Percentiles rank a stretch among this genome's conserved stretches.
These are phyloP conservation scores for Dunaliella sp. DNA, from an alignment of 139 green algal genomes.

Conservation along the genomic window DNA sequence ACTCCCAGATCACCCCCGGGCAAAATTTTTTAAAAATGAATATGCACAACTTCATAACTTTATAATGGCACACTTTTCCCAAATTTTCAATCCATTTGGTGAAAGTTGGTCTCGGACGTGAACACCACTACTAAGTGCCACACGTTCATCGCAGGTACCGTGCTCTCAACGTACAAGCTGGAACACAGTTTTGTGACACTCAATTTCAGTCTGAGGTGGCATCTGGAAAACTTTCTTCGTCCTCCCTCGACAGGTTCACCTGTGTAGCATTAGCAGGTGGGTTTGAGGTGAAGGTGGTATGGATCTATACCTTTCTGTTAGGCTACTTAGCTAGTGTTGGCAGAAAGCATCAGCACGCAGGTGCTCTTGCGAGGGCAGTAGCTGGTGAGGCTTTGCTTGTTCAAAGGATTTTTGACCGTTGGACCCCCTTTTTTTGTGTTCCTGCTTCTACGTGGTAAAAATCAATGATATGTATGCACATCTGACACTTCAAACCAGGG, in stretches of 20 bases:
- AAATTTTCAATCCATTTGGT: background rate
- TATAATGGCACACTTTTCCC: background rate
- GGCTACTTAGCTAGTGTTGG: no score
- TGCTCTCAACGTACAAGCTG: conserved; percentile 92
- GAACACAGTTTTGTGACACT: conserved; percentile 89
- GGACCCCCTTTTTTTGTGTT: no score
- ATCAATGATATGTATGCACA: no score
- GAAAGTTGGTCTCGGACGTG: background rate
- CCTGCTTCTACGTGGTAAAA: no score
- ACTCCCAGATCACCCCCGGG: background rate
- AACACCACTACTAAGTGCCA: no score
- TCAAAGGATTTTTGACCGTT: no score
- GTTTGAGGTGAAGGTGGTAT: background rate
- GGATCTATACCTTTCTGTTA: no score
- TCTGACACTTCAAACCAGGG: no score
- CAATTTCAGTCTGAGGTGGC: conserved; percentile 78
- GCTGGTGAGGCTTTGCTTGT: no score
- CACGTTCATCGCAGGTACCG: conserved; percentile 52
- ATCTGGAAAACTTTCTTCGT: background rate
- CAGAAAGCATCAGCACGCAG: no score
- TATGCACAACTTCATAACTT: background rate
- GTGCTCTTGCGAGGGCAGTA: no score
- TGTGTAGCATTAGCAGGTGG: conserved; percentile 81
- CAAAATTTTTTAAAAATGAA: background rate
- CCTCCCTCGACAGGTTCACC: conserved; percentile 43